Evolutionary conservation across 2,329 filamentous ascomycete genomes (phyloP).

Genomic region (Alternaria incomplexa): DNA sequence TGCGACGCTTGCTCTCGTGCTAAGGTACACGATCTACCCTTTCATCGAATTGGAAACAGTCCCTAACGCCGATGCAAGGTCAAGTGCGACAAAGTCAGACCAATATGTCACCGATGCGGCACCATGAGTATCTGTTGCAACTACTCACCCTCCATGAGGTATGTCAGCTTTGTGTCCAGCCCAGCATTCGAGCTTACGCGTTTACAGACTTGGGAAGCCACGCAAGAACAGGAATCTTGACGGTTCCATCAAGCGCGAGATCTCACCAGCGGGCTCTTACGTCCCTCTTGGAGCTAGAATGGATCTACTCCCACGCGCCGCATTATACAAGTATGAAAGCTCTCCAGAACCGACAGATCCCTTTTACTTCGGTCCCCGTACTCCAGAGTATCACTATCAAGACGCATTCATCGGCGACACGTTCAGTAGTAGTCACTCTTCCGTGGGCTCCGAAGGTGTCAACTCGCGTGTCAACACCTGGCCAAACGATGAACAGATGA

Average conservation of each 20-base stretch:
- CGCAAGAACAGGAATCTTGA: slow-evolving; percentile 47
- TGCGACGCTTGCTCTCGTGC: slow-evolving; percentile 48
- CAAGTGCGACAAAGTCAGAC: slow-evolving; percentile 47
- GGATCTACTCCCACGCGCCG: slow-evolving; percentile 41
- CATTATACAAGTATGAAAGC: slow-evolving; percentile 39
- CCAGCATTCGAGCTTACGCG: slow-evolving; percentile 19
- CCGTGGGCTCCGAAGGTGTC: slow-evolving; percentile 38
- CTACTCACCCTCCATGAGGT: slow-evolving; percentile 50
- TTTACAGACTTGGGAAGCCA: slow-evolving; percentile 42
- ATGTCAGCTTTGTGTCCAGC: slow-evolving; percentile 7
- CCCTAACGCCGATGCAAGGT: slow-evolving; percentile 27
- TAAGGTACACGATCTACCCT: slow-evolving; percentile 24
- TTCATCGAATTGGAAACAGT: neutral
- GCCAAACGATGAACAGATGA: slow-evolving; percentile 42
- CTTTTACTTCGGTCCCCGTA: slow-evolving; percentile 44
- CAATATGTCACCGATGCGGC: slow-evolving; percentile 45
- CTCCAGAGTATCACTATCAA: slow-evolving; percentile 44
- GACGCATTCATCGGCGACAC: slow-evolving; percentile 37
- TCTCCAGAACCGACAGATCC: slow-evolving; percentile 46
- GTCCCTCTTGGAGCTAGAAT: slow-evolving; percentile 36
- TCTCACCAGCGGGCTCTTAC: slow-evolving; percentile 42
- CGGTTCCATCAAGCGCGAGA: slow-evolving; percentile 43
- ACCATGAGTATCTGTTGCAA: slow-evolving; percentile 49
- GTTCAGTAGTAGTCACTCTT: slow-evolving; percentile 43
- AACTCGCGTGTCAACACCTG: slow-evolving; percentile 36